Conservation (phyloP, 2,329 filamentous ascomycete genomes). For the Hirsutella rhossiliensis region DNA sequence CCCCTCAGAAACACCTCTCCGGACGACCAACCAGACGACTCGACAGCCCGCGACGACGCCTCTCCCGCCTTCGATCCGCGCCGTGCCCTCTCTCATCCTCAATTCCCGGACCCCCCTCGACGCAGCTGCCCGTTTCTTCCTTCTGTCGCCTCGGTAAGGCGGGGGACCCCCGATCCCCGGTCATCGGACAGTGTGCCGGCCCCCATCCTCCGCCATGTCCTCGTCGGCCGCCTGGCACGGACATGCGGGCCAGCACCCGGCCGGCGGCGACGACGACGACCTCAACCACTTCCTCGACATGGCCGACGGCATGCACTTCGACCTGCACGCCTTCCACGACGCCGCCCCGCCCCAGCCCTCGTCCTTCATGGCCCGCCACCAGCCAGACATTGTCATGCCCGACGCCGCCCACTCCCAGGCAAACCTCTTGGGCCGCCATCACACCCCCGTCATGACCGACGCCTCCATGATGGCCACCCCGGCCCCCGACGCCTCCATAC, state of each 20-base stretch:
- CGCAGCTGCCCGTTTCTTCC: no score
- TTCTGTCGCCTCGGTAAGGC: no score
- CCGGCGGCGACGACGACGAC: constrained; percentile 36
- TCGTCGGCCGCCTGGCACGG: constrained; percentile 38
- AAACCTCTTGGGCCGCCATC: constrained; percentile 28
- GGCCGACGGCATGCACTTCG: constrained; percentile 43
- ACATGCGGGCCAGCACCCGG: constrained; percentile 27
- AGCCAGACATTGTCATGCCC: constrained; percentile 23
- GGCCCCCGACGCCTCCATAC: constrained; percentile 38
- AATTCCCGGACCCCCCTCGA: no score
- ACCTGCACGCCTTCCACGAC: constrained; percentile 43
- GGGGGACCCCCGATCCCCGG: no score
- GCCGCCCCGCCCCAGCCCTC: constrained; percentile 5
- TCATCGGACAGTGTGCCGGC: no score
- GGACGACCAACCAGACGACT: no score
- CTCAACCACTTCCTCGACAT: constrained; percentile 55
- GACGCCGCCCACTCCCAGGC: constrained; percentile 14
- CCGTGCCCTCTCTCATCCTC: no score
- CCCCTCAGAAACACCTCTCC: no score
- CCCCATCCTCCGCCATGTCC: neutral
- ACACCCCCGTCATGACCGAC: constrained; percentile 19
- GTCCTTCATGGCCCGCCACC: constrained; percentile 17
- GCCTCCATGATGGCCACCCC: constrained; percentile 37
- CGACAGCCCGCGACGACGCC: no score
- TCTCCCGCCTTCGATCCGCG: no score